A percentile compares a stretch with the other conserved stretches of the same genome.
Evolutionary conservation across 2,329 filamentous ascomycete species (phyloP).

Genomic region (Fusarium scirpi): DNA sequence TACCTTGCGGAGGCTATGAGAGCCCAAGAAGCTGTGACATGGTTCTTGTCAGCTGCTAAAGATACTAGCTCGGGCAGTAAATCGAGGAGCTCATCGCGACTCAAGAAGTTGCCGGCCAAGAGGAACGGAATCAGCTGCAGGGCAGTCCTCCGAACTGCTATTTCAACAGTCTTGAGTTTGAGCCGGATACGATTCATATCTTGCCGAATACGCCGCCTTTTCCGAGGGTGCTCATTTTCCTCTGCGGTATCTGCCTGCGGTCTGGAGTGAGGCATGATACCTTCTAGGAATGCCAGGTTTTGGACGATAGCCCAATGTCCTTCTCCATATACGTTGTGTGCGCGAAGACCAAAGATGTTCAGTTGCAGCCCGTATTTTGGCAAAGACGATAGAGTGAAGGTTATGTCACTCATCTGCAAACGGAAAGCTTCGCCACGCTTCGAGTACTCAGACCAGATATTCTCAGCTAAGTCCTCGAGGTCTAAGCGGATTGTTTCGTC

Average conservation of each 20-base stretch:
- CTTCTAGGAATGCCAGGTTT: slow-evolving; percentile 69
- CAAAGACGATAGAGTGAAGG: slow-evolving; percentile 63
- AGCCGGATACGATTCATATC: slow-evolving; percentile 61
- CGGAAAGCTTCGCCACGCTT: slow-evolving; percentile 76
- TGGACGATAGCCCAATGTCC: slow-evolving; percentile 71
- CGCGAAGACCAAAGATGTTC: slow-evolving; percentile 64
- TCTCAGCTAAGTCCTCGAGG: slow-evolving; percentile 75
- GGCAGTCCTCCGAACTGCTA: slow-evolving; percentile 61
- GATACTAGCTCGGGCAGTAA: slow-evolving; percentile 69
- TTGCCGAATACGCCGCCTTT: slow-evolving; percentile 61
- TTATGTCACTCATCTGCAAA: slow-evolving; percentile 82
- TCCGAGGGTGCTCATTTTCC: slow-evolving; percentile 63
- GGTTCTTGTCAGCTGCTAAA: slow-evolving; percentile 77
- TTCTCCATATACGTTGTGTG: slow-evolving; percentile 66
- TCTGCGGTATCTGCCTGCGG: slow-evolving; percentile 42
- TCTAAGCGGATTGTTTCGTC: slow-evolving; percentile 56
- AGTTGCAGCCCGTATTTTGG: slow-evolving; percentile 60
- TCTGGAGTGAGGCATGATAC: slow-evolving; percentile 52
- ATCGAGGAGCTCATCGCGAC: slow-evolving; percentile 64
- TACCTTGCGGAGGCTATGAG: slow-evolving; percentile 86
- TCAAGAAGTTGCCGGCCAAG: slow-evolving; percentile 59
- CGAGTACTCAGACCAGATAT: slow-evolving; percentile 82
- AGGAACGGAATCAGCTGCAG: slow-evolving; percentile 71
- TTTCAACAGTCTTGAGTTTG: slow-evolving; percentile 60
- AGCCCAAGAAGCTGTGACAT: slow-evolving; percentile 79